Evolutionary conservation across 2,329 filamentous ascomycete species (phyloP).

Genomic region (Sclerotinia nivalis): DNA sequence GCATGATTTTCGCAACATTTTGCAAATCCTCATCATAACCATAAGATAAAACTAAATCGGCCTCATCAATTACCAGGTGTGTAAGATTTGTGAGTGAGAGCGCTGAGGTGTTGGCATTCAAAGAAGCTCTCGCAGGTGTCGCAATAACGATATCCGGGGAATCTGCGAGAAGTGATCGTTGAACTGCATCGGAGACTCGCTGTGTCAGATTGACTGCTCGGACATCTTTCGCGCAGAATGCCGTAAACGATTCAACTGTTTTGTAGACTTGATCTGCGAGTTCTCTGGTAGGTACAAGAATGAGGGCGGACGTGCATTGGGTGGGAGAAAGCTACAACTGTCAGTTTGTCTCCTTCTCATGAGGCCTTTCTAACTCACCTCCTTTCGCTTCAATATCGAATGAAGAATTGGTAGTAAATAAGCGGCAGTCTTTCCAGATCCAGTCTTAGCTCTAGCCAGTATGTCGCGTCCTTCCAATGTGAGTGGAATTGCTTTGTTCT

Average conservation of each 20-base stretch:
- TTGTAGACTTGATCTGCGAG: constrained; percentile 89
- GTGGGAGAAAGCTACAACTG: constrained; percentile 49
- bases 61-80: constrained; percentile 85
- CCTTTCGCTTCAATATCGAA: constrained; percentile 76
- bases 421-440: constrained; percentile 96
- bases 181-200: constrained; percentile 86
- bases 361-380: constrained; percentile 45
- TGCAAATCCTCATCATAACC: constrained; percentile 90
- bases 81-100: constrained; percentile 70
- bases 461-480: constrained; percentile 87
- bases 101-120: constrained; percentile 72
- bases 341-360: constrained; percentile 28
- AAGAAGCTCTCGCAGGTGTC: constrained; percentile 80
- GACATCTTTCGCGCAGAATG: constrained; percentile 83
- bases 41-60: constrained; percentile 89
- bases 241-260: constrained; percentile 71
- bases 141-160: constrained; percentile 87
- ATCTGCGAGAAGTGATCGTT: constrained; percentile 81
- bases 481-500: constrained; percentile 83
- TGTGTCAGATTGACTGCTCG: constrained; percentile 83
- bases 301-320: constrained; percentile 69
- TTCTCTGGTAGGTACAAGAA: constrained; percentile 92
- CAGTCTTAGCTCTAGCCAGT: constrained; percentile 88
- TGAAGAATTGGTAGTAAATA: constrained; percentile 90
- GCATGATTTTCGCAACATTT: constrained; percentile 73